Evolutionary conservation across 2,329 filamentous ascomycete species (phyloP), one percentile per base, ranked within the genome.

Genomic region (Ophiostoma sp.): DNA sequence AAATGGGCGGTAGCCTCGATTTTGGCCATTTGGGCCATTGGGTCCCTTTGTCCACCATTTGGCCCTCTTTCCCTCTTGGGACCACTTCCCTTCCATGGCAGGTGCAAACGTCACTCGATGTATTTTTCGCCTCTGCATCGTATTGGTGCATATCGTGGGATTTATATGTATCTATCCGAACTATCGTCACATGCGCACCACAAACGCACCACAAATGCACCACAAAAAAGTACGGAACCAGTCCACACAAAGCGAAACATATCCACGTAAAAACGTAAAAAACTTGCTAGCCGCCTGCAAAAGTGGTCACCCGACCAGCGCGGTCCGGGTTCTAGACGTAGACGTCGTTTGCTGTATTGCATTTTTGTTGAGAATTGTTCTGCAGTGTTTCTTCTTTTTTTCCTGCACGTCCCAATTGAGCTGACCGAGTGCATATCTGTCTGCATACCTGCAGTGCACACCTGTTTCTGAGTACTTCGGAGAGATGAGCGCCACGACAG

Each of bases 151-250:
- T 72, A 72, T 55, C 22, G 45, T 66, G 42, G 59, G 7, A 31
- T n/a, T 48, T 42, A 42, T 73, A 73, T 73, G 72, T 31, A 73
- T 48, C 59, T 73, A 73, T n/a, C 59, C 45, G 28, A 17, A 57
- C 33, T 68, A 73, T 71, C 48, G 48, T 73, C 72, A 66, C 66
- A 73, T 59, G 72, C 57, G 50, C 39, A 33, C 31, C 25, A 42
- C 36, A 57, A 42, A 8, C 33, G 33, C 33, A 36, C 33, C 33
- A 36, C 33, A 55, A 31, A 28, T 25, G 36, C 36, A 33, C 45
- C 48, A 31, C 50, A 50, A 31, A 69, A 69, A 28, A 48, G 42
- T 17, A 39, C 57, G 28, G 69, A 33, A n/a, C 45, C 45, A 15
- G 12, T 9, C 45, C 45, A 50, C 36, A 70, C 39, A 61, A 70